Conservation (phyloP, 805 yeast species). For the Sugiyamaella mastotermitis region DNA sequence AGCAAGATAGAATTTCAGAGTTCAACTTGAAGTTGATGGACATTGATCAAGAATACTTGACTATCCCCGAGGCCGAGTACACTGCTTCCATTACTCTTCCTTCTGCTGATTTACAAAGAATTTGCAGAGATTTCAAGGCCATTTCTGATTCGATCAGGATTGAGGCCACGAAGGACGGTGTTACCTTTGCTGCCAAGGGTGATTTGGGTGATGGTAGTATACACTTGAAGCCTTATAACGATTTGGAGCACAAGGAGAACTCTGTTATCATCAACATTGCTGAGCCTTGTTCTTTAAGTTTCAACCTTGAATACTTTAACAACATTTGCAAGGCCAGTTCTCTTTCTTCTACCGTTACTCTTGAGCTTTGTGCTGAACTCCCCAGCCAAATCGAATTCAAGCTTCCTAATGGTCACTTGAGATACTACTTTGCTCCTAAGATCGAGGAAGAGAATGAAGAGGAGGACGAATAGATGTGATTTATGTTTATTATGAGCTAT, state of each 20-base stretch:
- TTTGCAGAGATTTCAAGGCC: constrained; percentile 80
- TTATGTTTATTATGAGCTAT: not conserved
- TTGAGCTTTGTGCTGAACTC: constrained; percentile 82
- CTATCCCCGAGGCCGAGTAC: constrained; percentile 89
- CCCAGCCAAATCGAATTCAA: constrained; percentile 94
- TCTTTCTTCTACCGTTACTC: constrained; percentile 67
- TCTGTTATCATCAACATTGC: constrained; percentile 70
- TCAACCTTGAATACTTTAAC: constrained; percentile 84
- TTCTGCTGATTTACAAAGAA: constrained; percentile 78
- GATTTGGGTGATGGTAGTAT: constrained; percentile 86
- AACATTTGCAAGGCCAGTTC: constrained; percentile 90
- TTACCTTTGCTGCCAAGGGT: constrained; percentile 85
- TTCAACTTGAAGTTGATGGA: constrained; percentile 90
- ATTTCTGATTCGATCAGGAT: constrained; percentile 84
- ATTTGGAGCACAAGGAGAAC: constrained; percentile 70
- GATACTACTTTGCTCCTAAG: constrained; percentile 97
- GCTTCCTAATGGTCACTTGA: constrained; percentile 84
- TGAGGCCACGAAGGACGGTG: constrained; percentile 84
- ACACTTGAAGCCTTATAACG: constrained; percentile 75
- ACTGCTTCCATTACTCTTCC: constrained; percentile 86
- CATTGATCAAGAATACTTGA: constrained; percentile 89
- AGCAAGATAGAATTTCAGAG: constrained; percentile 87
- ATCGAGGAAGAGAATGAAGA: constrained; percentile 66
- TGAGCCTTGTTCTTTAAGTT: constrained; percentile 81
- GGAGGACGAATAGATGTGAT: not conserved